Evolutionary conservation across 371 early-diverging fungal genomes (phyloP), one percentile per base, ranked within the genome.

Genomic region (Mortierella sp.): DNA sequence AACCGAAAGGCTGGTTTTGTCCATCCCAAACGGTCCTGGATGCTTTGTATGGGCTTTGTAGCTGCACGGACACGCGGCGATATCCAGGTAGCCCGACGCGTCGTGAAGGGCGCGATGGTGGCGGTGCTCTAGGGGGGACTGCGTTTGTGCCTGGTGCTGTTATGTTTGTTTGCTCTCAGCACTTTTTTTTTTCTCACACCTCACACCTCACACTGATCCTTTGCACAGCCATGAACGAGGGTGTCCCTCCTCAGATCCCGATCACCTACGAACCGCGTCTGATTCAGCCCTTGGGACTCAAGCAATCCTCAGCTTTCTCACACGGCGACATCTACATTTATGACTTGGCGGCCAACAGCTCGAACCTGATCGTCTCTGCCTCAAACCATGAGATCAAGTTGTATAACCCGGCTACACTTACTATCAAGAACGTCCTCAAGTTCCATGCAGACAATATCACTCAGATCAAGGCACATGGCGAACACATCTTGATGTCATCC

Each of bases 351-450:
- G 81, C 83, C 24, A 89, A 86, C 45, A 79, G 66, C 30, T 76
- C 80, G 21, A 85, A 86, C 59, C 81, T 87, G 24, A 85, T 89
- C 39, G 91, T 88, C 30, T 90, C 92, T 0, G 88, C 89, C 18
- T 92, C 92, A 0, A 85, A 88, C 53, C 71, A 87, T 45, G 79
- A 84, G 61, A 85, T 93, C 64, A 88, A 89, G 39, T 80, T 90
- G 2, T 92, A 90, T 56, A 89, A 92, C 73, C 84, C 84, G 1
- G 41, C 63, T 12, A 84, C 87, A 1, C 79, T 89, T 12, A 80
- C 83, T 46, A 78, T 84, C 18, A 80, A 79, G 27, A 61, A 58
- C 38, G 49, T 69, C 19, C 76, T 74, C 58, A 68, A 69, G 52
- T 84, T 83, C 61, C 93, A 93, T 57, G 71, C 67, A 6, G 74